Evolutionary conservation across 2,329 filamentous ascomycete genomes (phyloP), one percentile per base, ranked within the genome.

Genomic region (Talaromyces sp.): DNA sequence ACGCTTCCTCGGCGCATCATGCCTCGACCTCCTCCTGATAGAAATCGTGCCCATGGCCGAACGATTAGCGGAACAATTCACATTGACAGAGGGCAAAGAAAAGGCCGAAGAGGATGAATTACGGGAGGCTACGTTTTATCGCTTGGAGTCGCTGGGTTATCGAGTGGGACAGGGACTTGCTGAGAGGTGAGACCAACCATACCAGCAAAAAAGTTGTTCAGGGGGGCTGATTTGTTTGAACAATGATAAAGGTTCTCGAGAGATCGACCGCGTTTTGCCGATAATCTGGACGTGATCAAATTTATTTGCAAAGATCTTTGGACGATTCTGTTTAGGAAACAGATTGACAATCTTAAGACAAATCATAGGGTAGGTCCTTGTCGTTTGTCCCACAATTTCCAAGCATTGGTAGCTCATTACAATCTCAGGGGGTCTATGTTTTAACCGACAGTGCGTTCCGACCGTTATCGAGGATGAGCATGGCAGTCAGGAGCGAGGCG

Each of bases 261-360:
- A 71, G 90, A 96, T 73, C 84, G 92, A 57, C 92, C 93, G 47
- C 90, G 92, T 55, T 96, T 97, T 73, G 91, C 89, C 64, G 92
- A 96, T 69, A 93, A 93, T 4, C 85, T 99, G 49, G 95, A 98
- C 72, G 90, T 93, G 56, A 99, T 99, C 74, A 99, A 99, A 75
- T 98, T 99, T 72, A 82, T 99, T 56, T 99, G 95, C 85, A 99
- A 99, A 80, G 95, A 99, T 75, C 83, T 99, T 52, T 99, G 95
- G 95, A 92, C 87, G 36, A 82, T 98, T 22, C 85, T 97, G 17
- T 99, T 97, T 77, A 85, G 91, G 73, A 99, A 99, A 78, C 96
- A 98, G 75, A 91, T 99, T 71, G 95, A 99, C 77, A 99, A 99
- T 74, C 83, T 99, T 54, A 99, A 99, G 79, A 99, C 95, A 9